Evolutionary conservation across 306 rosid species (phyloP).

Genomic region (Begonia peltatifolia): DNA sequence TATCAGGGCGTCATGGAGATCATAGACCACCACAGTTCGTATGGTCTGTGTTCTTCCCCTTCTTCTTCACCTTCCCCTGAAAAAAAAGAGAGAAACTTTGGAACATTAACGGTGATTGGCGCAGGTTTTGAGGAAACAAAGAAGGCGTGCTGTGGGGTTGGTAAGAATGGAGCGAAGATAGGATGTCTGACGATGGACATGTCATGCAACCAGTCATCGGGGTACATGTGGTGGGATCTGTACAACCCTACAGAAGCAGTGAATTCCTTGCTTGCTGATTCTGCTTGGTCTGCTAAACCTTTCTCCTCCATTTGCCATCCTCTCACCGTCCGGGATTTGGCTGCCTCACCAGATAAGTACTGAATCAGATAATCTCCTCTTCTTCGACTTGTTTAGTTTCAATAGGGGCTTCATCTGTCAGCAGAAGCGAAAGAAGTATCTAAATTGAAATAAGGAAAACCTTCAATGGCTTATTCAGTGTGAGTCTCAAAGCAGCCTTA

Average conservation of each 20-base stretch:
- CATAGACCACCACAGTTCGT: constrained; percentile 24
- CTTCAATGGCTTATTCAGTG: too few species aligned
- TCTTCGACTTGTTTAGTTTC: too few species aligned
- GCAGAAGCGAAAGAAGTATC: too few species aligned
- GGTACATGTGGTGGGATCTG: constrained; percentile 77
- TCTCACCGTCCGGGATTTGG: constrained; percentile 32
- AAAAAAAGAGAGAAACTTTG: neutral
- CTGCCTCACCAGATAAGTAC: neutral
- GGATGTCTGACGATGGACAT: constrained; percentile 67
- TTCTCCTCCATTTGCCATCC: constrained; percentile 46
- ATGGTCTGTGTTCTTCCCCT: constrained; percentile 26
- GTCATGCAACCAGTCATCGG: constrained; percentile 32
- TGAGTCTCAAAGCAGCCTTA: too few species aligned
- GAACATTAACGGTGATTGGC: too few species aligned
- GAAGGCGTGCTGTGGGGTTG: constrained; percentile 74
- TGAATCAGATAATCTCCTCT: too few species aligned
- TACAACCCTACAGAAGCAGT: constrained; percentile 58
- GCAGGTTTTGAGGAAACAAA: constrained; percentile 28
- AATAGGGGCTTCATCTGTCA: too few species aligned
- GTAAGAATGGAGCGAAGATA: constrained; percentile 45
- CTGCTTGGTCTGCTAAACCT: constrained; percentile 54
- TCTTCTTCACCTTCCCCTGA: neutral
- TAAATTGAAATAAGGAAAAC: too few species aligned
- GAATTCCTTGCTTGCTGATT: constrained; percentile 51
- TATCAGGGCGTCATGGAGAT: constrained; percentile 54